phyloP scores from a whole-genome alignment of 768 basidiomycete species.

The Xerocomellus intermedius region DNA sequence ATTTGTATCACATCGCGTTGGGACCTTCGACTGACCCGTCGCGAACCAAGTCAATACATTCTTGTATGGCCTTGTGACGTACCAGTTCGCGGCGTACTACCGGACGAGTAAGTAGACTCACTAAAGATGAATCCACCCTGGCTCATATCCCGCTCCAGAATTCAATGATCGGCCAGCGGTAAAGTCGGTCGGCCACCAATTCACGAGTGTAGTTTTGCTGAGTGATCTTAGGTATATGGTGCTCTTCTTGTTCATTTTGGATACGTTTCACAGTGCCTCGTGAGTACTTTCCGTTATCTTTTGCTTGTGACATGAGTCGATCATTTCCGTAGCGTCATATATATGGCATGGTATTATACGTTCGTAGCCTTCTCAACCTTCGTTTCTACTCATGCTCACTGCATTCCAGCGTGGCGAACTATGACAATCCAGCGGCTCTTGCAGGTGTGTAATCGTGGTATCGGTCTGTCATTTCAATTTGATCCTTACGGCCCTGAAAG shows the following conservation, averaged over 20 bases:
- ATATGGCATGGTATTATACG: slow-evolving; percentile 21
- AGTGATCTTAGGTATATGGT: slow-evolving; percentile 12
- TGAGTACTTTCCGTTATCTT: neutral
- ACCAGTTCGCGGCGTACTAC: slow-evolving; percentile 41
- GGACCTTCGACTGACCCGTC: neutral
- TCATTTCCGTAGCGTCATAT: slow-evolving; percentile 9
- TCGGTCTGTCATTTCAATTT: neutral
- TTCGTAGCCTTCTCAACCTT: neutral
- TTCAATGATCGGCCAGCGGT: slow-evolving; percentile 13
- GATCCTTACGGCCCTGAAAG: slow-evolving; percentile 21
- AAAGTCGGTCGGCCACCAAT: neutral
- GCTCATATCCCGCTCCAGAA: neutral
- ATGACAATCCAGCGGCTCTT: slow-evolving; percentile 15
- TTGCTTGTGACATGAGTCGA: neutral
- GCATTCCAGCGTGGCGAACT: slow-evolving; percentile 12
- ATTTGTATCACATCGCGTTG: neutral
- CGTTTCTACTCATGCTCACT: neutral
- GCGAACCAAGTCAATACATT: slow-evolving; percentile 22
- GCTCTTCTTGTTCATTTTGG: slow-evolving; percentile 17
- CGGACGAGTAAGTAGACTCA: slow-evolving; percentile 11
- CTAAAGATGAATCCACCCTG: neutral
- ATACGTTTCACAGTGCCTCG: slow-evolving; percentile 20
- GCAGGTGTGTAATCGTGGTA: neutral
- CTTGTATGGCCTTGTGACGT: slow-evolving; percentile 43
- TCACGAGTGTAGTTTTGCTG: neutral